These are phyloP conservation scores for Neofusicoccum laricinum DNA, from an alignment of 2,329 filamentous ascomycete genomes.

Conservation along the genomic window DNA sequence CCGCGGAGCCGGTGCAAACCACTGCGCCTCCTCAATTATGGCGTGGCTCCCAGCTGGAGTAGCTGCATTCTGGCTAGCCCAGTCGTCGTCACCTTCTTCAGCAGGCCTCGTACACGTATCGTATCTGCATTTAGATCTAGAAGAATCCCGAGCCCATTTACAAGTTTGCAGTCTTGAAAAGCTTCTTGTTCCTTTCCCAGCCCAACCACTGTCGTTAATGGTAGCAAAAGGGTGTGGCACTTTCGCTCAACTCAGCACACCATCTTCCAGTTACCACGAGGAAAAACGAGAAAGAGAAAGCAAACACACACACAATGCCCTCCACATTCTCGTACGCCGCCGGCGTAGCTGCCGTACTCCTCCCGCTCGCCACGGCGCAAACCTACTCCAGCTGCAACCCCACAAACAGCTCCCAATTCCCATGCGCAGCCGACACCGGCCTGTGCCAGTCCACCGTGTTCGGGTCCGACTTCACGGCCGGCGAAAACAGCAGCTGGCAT, in stretches of 20 bases:
- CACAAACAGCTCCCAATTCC: constrained; percentile 29
- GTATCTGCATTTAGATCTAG: not conserved
- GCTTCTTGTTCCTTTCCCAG: not conserved
- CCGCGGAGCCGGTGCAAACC: not conserved
- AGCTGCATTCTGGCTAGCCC: not conserved
- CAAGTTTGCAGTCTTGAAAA: not conserved
- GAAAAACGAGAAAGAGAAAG: not conserved
- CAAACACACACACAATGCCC: not conserved
- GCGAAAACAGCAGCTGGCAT: constrained; percentile 54
- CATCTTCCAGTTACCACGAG: not conserved
- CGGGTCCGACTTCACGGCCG: constrained; percentile 47
- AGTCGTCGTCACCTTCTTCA: not conserved
- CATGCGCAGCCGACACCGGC: constrained; percentile 40
- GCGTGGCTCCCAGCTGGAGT: not conserved
- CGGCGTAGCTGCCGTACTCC: constrained; percentile 24
- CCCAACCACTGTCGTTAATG: not conserved
- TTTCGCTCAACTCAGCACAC: not conserved
- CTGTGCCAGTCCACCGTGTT: constrained; percentile 46
- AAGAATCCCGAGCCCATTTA: not conserved
- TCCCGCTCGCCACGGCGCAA: constrained; percentile 33
- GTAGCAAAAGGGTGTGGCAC: no score
- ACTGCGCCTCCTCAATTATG: not conserved
- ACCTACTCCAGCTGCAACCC: constrained; percentile 45
- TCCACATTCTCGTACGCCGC: not conserved
- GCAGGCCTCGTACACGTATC: not conserved